Evolutionary conservation across 116 monocot species (phyloP), one percentile per base, ranked within the genome.

Genomic region (Phalaenopsis hybrid): DNA sequence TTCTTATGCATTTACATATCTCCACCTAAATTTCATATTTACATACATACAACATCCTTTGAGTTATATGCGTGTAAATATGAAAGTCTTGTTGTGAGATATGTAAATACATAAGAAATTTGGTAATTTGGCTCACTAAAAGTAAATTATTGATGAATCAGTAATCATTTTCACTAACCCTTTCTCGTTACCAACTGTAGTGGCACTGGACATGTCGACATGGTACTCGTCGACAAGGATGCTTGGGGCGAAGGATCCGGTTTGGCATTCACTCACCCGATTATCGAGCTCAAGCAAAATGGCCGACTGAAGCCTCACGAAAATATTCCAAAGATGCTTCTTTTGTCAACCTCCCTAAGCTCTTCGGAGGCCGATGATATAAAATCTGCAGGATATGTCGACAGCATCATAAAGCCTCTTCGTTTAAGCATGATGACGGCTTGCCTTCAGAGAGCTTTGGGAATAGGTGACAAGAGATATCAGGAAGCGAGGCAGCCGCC

Each of bases 221-320:
- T 93, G 86, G 90, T 95, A 34, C 81, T 95, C 41, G 91, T 92
- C 15, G 95, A 95, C 74, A 93, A 95, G 81, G 93, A 95, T 61
- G 85, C 85, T 73, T 95, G 88, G 92, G 86, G 81, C 20, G 82
- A 79, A 51, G 81, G 59, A 25, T 81, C 88, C 4, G 91, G 86
- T 46, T 52, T 87, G 13, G 79, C 86, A 79, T 92, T 92, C 78
- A 82, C 86, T 34, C 57, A 48, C n/a, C 76, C 79, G 46, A 74
- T 91, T 52, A 20, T 28, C 12, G 86, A 93, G 57, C 83, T 87
- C 43, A 79, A 80, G 76, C 50, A 80, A 80, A 85, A 88, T 68
- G 84, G 80, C 18, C 82, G 28, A 81, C 16, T 80, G 20, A 77
- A 81, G 52, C 85, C 78, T 58, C 65, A 57, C 25, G 80, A 88